Percentiles rank a stretch among this genome's conserved stretches.
Conservation (phyloP, 345 rosid species). For the Sisymbrium irio region DNA sequence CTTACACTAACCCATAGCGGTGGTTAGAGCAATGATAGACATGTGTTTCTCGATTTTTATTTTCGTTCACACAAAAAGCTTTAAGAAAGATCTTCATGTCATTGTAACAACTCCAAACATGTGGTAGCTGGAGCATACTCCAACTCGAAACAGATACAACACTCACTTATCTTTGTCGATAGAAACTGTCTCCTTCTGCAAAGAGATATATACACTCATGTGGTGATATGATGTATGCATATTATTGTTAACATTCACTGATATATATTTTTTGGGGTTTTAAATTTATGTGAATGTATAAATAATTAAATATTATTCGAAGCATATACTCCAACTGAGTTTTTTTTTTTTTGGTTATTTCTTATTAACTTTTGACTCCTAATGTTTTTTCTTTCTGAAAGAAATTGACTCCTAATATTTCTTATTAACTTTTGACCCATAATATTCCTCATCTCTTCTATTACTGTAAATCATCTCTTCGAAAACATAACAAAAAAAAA, state of each 20-base stretch:
- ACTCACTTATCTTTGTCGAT: not conserved
- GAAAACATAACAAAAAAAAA: no score
- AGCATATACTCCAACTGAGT: no score
- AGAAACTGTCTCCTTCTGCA: not conserved
- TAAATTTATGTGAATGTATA: no score
- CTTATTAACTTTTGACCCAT: no score
- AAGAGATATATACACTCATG: not conserved
- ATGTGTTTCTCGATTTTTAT: not conserved
- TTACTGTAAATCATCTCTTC: no score
- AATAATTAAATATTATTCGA: no score
- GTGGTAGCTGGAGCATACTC: not conserved
- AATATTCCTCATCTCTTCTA: no score
- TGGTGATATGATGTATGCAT: not conserved
- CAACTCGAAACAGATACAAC: not conserved
- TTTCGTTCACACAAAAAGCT: not conserved
- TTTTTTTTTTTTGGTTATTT: no score
- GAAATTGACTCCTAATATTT: no score
- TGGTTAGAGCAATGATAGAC: not conserved
- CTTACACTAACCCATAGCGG: not conserved
- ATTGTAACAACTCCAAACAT: not conserved
- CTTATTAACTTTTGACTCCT: no score
- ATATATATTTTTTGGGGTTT: no score
- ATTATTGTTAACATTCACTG: not conserved
- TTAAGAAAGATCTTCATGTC: not conserved
- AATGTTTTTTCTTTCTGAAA: no score